phyloP scores from a whole-genome alignment of 192 early-diverging fungal genomes.

The Umbelopsis vinacea region DNA sequence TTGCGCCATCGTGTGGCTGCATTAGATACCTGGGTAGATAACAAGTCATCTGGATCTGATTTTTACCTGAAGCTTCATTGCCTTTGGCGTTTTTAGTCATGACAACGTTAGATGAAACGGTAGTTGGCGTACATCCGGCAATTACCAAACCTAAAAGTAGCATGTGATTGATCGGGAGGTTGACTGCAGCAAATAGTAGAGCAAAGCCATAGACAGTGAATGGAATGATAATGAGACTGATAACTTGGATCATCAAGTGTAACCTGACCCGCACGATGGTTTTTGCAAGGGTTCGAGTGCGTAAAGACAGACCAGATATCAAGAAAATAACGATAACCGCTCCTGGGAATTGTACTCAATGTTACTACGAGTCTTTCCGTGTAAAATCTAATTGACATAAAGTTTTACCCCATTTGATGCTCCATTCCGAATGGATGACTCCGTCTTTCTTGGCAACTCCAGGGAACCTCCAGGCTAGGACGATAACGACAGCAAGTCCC shows the following conservation, averaged over 20 bases:
- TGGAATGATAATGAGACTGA: slow-evolving; percentile 64
- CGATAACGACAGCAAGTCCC: slow-evolving; percentile 66
- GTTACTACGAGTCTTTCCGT: not conserved
- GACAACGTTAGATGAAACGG: slow-evolving; percentile 77
- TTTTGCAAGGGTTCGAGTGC: slow-evolving; percentile 35
- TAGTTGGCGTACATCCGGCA: slow-evolving; percentile 68
- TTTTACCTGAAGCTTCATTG: slow-evolving; percentile 58
- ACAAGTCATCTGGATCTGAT: not conserved
- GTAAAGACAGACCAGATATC: slow-evolving; percentile 42
- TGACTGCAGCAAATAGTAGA: slow-evolving; percentile 50
- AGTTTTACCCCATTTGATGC: slow-evolving; percentile 63
- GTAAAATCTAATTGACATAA: not conserved
- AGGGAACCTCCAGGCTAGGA: slow-evolving; percentile 66
- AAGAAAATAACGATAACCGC: slow-evolving; percentile 48
- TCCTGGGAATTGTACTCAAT: slow-evolving; percentile 14
- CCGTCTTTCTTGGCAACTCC: slow-evolving; percentile 58
- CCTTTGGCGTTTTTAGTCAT: slow-evolving; percentile 75
- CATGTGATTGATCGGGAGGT: slow-evolving; percentile 51
- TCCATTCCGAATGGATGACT: slow-evolving; percentile 59
- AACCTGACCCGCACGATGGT: slow-evolving; percentile 47
- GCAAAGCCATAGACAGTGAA: slow-evolving; percentile 62
- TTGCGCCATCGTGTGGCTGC: slow-evolving; percentile 8
- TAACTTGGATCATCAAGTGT: slow-evolving; percentile 65
- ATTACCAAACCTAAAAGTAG: slow-evolving; percentile 68
- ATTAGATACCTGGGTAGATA: not conserved